Conservation (phyloP, 164 flowering plant species). For the Aristolochia fimbriata region DNA sequence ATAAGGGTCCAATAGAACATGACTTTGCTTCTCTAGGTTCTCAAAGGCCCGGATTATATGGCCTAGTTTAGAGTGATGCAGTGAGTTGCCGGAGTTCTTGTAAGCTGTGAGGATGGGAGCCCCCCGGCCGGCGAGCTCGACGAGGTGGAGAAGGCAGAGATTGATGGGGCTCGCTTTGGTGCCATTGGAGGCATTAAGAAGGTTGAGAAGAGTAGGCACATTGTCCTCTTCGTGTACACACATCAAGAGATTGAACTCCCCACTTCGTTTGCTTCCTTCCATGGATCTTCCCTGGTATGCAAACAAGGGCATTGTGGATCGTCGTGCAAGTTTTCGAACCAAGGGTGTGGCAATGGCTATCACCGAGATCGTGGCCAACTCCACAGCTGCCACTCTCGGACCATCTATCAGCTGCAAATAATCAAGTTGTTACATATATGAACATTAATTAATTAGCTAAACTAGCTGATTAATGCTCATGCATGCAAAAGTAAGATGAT, state of each 20-base stretch:
- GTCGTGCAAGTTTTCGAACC: too few relatives aligned
- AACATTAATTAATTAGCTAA: too few relatives aligned
- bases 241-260: constrained; percentile 27
- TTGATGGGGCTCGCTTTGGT: constrained; percentile 21
- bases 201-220: constrained; percentile 19
- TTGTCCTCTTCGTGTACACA: constrained; percentile 30
- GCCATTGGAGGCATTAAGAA: constrained; percentile 31
- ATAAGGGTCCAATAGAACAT: constrained; percentile 27
- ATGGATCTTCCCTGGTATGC: constrained; percentile 34
- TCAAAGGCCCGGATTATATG: constrained; percentile 36
- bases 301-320: constrained; percentile 20
- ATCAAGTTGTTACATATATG: too few relatives aligned
- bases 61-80: constrained; percentile 3
- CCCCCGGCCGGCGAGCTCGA: constrained; percentile 41
- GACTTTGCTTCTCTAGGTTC: constrained; percentile 16
- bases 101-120: constrained; percentile 45
- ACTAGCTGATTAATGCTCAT: neutral
- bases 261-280: constrained; percentile 11
- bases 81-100: constrained; percentile 3
- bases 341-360: constrained; percentile 24
- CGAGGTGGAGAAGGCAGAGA: constrained; percentile 15
- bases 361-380: constrained; percentile 13
- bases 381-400: neutral
- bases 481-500: too few relatives aligned
- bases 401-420: constrained; percentile 1